Conservation (phyloP, 169 alveolate species). For the Plasmodium ovale region DNA sequence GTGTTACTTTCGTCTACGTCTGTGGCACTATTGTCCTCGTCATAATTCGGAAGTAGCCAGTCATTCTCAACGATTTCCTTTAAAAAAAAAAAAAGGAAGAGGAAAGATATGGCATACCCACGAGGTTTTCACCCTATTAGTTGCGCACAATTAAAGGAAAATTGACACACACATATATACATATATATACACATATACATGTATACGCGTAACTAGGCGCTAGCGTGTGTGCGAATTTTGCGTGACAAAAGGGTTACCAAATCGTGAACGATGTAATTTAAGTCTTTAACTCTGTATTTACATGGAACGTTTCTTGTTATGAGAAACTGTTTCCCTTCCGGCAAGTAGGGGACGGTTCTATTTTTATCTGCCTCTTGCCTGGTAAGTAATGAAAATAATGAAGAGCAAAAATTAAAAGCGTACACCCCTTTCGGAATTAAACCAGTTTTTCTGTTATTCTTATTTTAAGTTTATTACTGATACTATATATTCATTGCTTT, state of each 20-base stretch:
- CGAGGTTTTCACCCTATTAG: neutral
- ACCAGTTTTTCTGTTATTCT: neutral
- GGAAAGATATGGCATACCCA: neutral
- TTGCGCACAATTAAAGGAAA: neutral
- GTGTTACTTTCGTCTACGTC: slow-evolving; percentile 49
- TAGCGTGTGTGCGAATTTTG: no score
- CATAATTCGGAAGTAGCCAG: slow-evolving; percentile 60
- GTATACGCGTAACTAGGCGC: no score
- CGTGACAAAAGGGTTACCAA: slow-evolving; percentile 13
- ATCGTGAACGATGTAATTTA: slow-evolving; percentile 51
- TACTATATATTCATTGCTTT: neutral
- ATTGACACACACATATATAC: neutral
- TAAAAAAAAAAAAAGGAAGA: slow-evolving; percentile 15
- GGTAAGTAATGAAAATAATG: neutral
- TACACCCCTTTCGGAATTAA: neutral
- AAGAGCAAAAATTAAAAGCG: neutral
- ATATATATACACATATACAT: slow-evolving; percentile 1
- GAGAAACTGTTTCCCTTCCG: slow-evolving; percentile 77
- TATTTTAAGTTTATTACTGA: neutral
- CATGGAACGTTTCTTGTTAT: slow-evolving; percentile 78
- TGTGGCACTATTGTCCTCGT: slow-evolving; percentile 63
- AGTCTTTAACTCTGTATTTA: slow-evolving; percentile 75
- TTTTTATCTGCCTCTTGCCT: slow-evolving; percentile 75
- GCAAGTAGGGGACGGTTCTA: slow-evolving; percentile 75
- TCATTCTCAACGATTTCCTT: slow-evolving; percentile 66